A percentile compares a stretch with the other conserved stretches of the same genome.
Evolutionary conservation across 2,329 filamentous ascomycete species (phyloP).

Genomic region (Fusarium decemcellulare): DNA sequence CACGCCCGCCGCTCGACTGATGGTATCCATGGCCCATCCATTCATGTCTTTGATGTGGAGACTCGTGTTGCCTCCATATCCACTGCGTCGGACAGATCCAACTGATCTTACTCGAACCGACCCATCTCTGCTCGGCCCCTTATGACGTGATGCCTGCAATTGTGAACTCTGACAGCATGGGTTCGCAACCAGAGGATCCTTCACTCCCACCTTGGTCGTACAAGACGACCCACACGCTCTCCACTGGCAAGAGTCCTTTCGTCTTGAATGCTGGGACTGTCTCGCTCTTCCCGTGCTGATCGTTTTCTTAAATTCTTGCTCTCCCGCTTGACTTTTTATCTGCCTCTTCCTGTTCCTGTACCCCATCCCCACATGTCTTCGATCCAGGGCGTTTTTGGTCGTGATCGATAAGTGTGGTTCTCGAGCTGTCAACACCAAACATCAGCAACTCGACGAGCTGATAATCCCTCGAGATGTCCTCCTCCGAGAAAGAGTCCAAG

Average conservation of each 20-base stretch:
- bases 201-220: neutral
- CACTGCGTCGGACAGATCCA: constrained; percentile 24
- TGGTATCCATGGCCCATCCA: constrained; percentile 9
- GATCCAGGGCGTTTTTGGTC: constrained; percentile 12
- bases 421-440: constrained; percentile 5
- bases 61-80: constrained; percentile 31
- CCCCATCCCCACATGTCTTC: constrained; percentile 24
- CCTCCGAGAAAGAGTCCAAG: constrained; percentile 36
- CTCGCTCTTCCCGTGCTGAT: constrained; percentile 9
- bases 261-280: constrained; percentile 5
- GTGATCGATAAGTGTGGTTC: constrained; percentile 17
- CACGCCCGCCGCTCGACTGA: constrained; percentile 6
- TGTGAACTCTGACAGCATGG: constrained; percentile 6
- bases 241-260: constrained; percentile 12
- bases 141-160: constrained; percentile 36
- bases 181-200: constrained; percentile 15
- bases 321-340: neutral
- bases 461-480: constrained; percentile 31
- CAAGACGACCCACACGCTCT: constrained; percentile 26
- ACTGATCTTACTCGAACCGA: constrained; percentile 16
- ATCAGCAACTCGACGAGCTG: constrained; percentile 17
- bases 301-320: constrained; percentile 25
- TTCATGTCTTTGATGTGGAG: constrained; percentile 28
- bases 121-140: constrained; percentile 20
- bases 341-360: neutral